Evolutionary conservation across 73 alveolate genomes (phyloP), one percentile per base, ranked within the genome.

Genomic region (Diophrys sp.): DNA sequence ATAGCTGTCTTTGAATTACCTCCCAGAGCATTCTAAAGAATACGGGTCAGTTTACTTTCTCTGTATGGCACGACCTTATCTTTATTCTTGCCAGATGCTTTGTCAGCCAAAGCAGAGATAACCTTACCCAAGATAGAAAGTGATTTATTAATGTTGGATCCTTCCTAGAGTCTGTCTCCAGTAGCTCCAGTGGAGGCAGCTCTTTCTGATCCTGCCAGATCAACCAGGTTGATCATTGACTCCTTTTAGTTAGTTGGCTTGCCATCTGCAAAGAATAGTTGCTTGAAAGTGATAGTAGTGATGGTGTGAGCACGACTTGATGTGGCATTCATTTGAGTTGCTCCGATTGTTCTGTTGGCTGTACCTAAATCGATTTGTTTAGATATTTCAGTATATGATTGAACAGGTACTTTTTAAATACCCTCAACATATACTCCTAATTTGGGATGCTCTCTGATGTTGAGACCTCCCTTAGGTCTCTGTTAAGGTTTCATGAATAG

Each of bases 181-280:
- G 90, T 76, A 0, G 99, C 98, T 8, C 98, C 98, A 44, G 99
- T 95, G 30, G 91, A 81, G 0, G 95, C 90, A 31, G 96, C 94
- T 76, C 97, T 81, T 74, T 96, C 99, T 29, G 94, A 71, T 14
- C 99, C 98, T 62, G 99, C 99, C 56, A 96, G 76, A 88, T 96
- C 98, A 53, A 95, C 99, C 75, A 95, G 79, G 67, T 91, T 91
- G 29, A 95, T 89, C 69, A 87, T 84, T 33, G 97, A 89, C 71
- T 78, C 71, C 69, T 86, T 90, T 56, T 86, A 75, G 84, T 86
- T 87, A 14, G 85, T 75, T 23, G 96, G 92, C 30, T 82, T 90
- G 79, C 90, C 91, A 31, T 67, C 67, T 25, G 67, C 57, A 31
- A 56, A 75, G 72, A 28, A 67, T 2, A 31, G 34, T 67, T 85